Percentiles rank a stretch among this genome's conserved stretches.
phyloP scores from a whole-genome alignment of 1,284 basidiomycete species.

The Xerocomus amazonicus region DNA sequence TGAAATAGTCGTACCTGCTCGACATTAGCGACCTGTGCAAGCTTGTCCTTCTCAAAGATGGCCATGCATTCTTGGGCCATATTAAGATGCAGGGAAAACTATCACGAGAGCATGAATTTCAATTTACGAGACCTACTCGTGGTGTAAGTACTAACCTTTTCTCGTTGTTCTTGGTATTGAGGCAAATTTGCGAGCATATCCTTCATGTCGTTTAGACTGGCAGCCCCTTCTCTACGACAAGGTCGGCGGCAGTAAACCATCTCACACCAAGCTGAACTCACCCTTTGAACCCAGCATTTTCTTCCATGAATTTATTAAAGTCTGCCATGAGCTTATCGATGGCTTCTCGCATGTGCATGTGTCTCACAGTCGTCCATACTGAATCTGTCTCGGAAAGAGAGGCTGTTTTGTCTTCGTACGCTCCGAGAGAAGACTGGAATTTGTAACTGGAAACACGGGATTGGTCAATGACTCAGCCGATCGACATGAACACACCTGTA shows the following conservation, averaged over 20 bases:
- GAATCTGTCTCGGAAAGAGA: conserved; percentile 81
- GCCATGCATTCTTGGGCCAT: conserved; percentile 99
- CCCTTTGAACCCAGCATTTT: conserved; percentile 91
- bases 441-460: conserved; percentile 59
- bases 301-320: conserved; percentile 90
- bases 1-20: conserved; percentile 71
- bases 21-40: conserved; percentile 84
- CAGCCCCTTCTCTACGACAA: conserved; percentile 63
- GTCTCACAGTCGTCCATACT: conserved; percentile 90
- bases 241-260: neutral
- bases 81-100: conserved; percentile 95
- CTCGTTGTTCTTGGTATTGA: conserved; percentile 93
- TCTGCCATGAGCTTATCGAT: conserved; percentile 95
- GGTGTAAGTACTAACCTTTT: conserved; percentile 61
- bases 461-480: neutral
- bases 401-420: conserved; percentile 85
- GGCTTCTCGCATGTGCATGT: conserved; percentile 98
- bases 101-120: conserved; percentile 7
- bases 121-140: neutral
- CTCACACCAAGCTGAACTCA: conserved; percentile 35
- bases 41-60: conserved; percentile 85
- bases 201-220: conserved; percentile 95
- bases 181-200: conserved; percentile 97
- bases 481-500: conserved; percentile 65
- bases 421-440: conserved; percentile 79